These are phyloP conservation scores for Pichia sp. DNA, from an alignment of 1,139 yeast species.

Conservation along the genomic window DNA sequence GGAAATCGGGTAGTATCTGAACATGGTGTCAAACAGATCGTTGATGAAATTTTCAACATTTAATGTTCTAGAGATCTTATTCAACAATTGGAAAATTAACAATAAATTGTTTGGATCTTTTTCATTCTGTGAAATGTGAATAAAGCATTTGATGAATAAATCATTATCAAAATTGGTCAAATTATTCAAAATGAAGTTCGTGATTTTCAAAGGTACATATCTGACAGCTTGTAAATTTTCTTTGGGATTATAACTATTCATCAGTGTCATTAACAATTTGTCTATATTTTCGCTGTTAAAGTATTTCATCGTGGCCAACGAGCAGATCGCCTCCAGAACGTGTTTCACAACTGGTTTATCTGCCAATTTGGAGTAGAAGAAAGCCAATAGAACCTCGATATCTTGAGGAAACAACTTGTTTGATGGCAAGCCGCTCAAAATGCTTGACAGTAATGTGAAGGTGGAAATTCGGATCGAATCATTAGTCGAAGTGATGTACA, in stretches of 20 bases:
- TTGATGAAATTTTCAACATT: conserved; percentile 35
- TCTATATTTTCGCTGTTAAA: conserved; percentile 29
- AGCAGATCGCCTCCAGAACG: conserved; percentile 47
- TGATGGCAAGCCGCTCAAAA: conserved; percentile 33
- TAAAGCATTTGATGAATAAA: conserved; percentile 43
- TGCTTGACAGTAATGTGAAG: conserved; percentile 48
- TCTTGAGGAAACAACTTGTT: conserved; percentile 50
- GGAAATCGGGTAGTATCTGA: conserved; percentile 95
- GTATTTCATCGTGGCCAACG: conserved; percentile 41
- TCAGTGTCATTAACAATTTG: conserved; percentile 34
- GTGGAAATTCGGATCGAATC: conserved; percentile 46
- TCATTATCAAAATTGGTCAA: conserved; percentile 2
- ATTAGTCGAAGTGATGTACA: conserved; percentile 59
- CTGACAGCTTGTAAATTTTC: conserved; percentile 61
- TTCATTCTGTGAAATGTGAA: conserved; percentile 74
- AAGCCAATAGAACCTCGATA: conserved; percentile 56
- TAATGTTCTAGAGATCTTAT: conserved; percentile 38
- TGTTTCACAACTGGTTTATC: conserved; percentile 50
- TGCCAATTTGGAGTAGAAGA: conserved; percentile 56
- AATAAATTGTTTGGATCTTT: conserved; percentile 88
- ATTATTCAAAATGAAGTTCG: conserved; percentile 19
- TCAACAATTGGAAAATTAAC: conserved; percentile 55
- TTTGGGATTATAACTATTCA: conserved; percentile 47
- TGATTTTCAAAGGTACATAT: conserved; percentile 46
- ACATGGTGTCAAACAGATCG: conserved; percentile 77